Conservation (phyloP, 371 early-diverging fungal species). For the Rhizopus arrhizus region DNA sequence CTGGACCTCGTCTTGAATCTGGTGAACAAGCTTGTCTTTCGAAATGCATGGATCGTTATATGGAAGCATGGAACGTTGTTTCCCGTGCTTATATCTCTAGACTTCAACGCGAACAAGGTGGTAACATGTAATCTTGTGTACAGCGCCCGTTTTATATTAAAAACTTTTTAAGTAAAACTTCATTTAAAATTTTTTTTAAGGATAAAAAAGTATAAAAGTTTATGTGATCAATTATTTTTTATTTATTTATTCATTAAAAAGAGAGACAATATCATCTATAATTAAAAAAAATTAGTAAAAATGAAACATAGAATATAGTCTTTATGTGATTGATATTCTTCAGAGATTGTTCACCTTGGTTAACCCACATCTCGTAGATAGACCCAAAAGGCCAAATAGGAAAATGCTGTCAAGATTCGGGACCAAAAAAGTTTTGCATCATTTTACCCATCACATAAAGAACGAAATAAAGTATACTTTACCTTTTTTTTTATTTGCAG, state of each 20-base stretch:
- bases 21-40: slow-evolving; percentile 77
- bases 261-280: no score
- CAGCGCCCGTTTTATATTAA: not conserved
- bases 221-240: no score
- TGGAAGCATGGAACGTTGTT: slow-evolving; percentile 86
- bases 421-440: not conserved
- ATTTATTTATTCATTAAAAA: no score
- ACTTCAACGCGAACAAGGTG: slow-evolving; percentile 69
- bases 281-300: no score
- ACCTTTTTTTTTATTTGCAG: no score
- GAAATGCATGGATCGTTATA: slow-evolving; percentile 87
- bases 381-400: not conserved
- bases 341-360: not conserved
- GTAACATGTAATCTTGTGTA: slow-evolving; percentile 22
- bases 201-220: no score
- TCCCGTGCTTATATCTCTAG: slow-evolving; percentile 76
- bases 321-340: not conserved
- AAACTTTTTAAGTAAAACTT: not conserved
- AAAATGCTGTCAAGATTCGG: not conserved
- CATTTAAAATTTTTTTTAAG: no score
- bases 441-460: no score
- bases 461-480: no score
- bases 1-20: slow-evolving; percentile 69
- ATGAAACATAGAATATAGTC: no score
- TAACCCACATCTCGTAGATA: not conserved